Percentiles rank a stretch among this genome's conserved stretches.
phyloP scores from a whole-genome alignment of 441 rosid genomes.

The Sinapis alba region DNA sequence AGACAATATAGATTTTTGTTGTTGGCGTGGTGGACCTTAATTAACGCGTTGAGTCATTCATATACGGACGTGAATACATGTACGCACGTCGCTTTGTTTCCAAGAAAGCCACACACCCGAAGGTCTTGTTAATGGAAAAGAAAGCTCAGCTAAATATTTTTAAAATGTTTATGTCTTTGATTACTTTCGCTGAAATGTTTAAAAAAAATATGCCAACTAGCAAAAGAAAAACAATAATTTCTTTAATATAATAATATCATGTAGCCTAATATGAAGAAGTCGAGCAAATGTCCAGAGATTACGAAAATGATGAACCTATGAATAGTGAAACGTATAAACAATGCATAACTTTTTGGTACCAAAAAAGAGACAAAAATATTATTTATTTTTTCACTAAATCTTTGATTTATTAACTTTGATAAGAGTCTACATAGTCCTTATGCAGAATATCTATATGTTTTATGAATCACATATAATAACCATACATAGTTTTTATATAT shows the following conservation, averaged over 20 bases:
- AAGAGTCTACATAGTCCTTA: no score
- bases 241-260: not conserved
- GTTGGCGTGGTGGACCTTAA: not conserved
- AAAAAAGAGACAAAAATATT: no score
- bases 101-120: conserved; percentile 25
- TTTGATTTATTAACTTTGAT: no score
- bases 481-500: no score
- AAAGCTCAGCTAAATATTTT: conserved; percentile 24
- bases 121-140: conserved; percentile 17
- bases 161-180: not conserved
- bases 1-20: not conserved
- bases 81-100: conserved; percentile 37
- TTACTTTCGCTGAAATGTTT: conserved; percentile 1
- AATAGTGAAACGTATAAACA: no score
- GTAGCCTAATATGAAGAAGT: not conserved
- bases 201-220: not conserved
- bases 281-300: not conserved
- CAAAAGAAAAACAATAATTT: no score
- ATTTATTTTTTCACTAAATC: no score
- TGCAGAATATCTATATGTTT: no score
- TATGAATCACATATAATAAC: no score
- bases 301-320: not conserved
- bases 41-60: conserved; percentile 22
- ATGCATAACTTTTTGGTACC: no score
- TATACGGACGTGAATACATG: conserved; percentile 24